A percentile compares a stretch with the other conserved stretches of the same genome.
These are phyloP conservation scores for Fragilaria crotonensis DNA, from an alignment of 108 stramenopile genomes.

Conservation along the genomic window DNA sequence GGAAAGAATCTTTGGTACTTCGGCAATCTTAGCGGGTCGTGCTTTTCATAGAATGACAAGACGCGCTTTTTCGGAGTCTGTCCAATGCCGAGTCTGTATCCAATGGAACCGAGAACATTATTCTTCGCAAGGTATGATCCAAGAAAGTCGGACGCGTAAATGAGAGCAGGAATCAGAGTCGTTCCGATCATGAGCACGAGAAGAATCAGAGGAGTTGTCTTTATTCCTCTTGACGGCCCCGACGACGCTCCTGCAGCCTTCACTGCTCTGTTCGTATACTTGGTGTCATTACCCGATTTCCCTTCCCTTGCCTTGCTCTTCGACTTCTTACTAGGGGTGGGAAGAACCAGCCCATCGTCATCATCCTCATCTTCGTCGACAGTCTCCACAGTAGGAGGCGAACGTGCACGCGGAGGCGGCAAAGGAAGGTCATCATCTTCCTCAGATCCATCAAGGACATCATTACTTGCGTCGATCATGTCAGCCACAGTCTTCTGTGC, in stretches of 20 bases:
- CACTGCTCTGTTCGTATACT: conserved; percentile 13
- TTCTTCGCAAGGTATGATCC: conserved; percentile 44
- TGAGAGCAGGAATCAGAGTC: conserved; percentile 67
- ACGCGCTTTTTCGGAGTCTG: conserved; percentile 76
- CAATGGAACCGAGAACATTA: conserved; percentile 56
- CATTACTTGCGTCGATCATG: conserved; percentile 32
- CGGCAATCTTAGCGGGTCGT: conserved; percentile 76
- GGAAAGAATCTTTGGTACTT: conserved; percentile 63
- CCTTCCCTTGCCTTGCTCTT: conserved; percentile 2
- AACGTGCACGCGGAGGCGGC: conserved; percentile 19
- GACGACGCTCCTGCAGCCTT: conserved; percentile 7
- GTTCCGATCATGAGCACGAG: conserved; percentile 79
- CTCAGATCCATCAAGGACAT: conserved; percentile 8
- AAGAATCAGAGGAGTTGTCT: conserved; percentile 68
- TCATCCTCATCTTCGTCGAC: conserved; percentile 36
- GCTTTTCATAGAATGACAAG: conserved; percentile 86
- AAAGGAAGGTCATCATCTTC: conserved; percentile 22
- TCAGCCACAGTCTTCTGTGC: conserved; percentile 43
- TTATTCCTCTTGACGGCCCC: conserved; percentile 50
- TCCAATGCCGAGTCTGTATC: conserved; percentile 73
- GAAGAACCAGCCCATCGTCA: conserved; percentile 18
- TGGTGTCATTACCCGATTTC: too few species aligned
- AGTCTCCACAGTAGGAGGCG: background rate
- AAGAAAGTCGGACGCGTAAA: conserved; percentile 64
- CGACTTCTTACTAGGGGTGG: conserved; percentile 19